phyloP scores from a whole-genome alignment of 2,329 filamentous ascomycete species.

The Microdochium paspali region DNA sequence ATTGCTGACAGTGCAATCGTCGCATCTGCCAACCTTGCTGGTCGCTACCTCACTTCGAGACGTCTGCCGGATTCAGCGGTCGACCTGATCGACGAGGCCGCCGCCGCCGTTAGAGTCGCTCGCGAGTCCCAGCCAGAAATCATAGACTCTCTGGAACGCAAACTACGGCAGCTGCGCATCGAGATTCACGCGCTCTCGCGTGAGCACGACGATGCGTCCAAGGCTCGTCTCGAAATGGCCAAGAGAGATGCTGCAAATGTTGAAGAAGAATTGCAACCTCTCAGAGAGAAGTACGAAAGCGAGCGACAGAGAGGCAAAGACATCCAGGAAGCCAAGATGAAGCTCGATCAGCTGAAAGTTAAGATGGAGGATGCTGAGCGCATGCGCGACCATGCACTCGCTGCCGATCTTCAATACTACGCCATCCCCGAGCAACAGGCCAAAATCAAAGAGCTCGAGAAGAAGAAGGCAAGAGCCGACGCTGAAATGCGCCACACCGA shows the following conservation, averaged over 20 bases:
- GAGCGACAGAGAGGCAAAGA: conserved; percentile 87
- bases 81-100: conserved; percentile 91
- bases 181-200: conserved; percentile 92
- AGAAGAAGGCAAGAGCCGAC: conserved; percentile 70
- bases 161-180: conserved; percentile 83
- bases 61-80: conserved; percentile 94
- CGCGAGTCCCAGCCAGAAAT: conserved; percentile 94
- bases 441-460: conserved; percentile 73
- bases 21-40: conserved; percentile 79
- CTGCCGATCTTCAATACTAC: conserved; percentile 93
- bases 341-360: conserved; percentile 83
- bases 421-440: conserved; percentile 87
- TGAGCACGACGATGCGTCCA: conserved; percentile 90
- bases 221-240: conserved; percentile 70
- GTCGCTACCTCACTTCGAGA: conserved; percentile 84
- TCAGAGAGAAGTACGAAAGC: conserved; percentile 90
- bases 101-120: conserved; percentile 90
- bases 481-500: conserved; percentile 52
- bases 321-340: conserved; percentile 90
- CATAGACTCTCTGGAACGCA: conserved; percentile 88
- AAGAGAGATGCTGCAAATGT: conserved; percentile 90
- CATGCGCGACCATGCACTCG: conserved; percentile 72
- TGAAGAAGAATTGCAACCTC: conserved; percentile 81
- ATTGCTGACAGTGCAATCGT: conserved; percentile 94
- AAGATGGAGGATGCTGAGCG: conserved; percentile 92